Evolutionary conservation across 1,284 basidiomycete species (phyloP).

Genomic region (Melampsora larici-populina): DNA sequence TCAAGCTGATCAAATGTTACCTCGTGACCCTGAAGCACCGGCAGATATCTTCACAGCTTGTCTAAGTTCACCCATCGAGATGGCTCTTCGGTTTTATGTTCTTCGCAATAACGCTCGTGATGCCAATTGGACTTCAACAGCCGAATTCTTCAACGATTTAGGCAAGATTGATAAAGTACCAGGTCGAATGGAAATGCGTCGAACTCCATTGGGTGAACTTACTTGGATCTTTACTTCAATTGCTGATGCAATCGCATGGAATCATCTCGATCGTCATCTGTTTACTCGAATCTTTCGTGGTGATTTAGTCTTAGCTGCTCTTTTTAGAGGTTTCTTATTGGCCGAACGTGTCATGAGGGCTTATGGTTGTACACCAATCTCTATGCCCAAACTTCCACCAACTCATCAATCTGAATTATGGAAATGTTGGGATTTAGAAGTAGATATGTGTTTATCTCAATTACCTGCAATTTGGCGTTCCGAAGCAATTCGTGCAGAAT

Average conservation of each 20-base stretch:
- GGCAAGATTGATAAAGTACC: conserved; percentile 35
- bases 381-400: conserved; percentile 29
- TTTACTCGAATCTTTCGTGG: conserved; percentile 43
- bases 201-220: conserved; percentile 41
- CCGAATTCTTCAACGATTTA: conserved; percentile 31
- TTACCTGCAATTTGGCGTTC: conserved; percentile 37
- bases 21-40: conserved; percentile 35
- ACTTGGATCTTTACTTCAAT: conserved; percentile 44
- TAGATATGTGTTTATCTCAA: conserved; percentile 43
- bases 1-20: conserved; percentile 37
- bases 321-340: conserved; percentile 38
- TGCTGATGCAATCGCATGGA: conserved; percentile 43
- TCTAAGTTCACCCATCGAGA: conserved; percentile 42
- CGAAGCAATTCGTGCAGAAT: conserved; percentile 15
- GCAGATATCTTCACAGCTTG: conserved; percentile 42
- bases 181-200: conserved; percentile 38
- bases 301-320: conserved; percentile 32
- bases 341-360: conserved; percentile 40
- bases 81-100: conserved; percentile 41
- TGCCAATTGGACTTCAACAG: conserved; percentile 33
- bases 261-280: conserved; percentile 37
- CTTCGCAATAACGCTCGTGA: conserved; percentile 26
- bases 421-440: conserved; percentile 43
- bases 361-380: conserved; percentile 44
- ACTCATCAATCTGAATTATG: conserved; percentile 41